Evolutionary conservation across 208 protist species (phyloP).

Genomic region (Trypanosoma melophagium): DNA sequence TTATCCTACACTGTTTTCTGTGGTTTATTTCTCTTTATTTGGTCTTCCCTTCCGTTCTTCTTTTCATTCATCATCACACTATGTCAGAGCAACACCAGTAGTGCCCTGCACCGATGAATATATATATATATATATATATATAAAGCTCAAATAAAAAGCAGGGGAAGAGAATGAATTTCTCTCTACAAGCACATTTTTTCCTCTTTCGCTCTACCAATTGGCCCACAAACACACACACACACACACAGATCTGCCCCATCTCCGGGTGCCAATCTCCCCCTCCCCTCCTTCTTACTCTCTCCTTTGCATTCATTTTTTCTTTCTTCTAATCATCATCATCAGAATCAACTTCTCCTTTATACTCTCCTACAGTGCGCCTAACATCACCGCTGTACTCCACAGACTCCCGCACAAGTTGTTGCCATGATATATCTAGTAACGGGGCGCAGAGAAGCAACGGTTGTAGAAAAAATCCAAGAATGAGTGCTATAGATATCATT

Average conservation of each 20-base stretch:
- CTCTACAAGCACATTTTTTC: not conserved
- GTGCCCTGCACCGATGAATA: too few species aligned
- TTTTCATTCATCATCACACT: not conserved
- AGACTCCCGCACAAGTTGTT: slow-evolving; percentile 27
- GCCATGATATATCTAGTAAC: slow-evolving; percentile 3
- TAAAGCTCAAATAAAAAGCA: too few species aligned
- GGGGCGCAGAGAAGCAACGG: not conserved
- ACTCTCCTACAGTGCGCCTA: slow-evolving; percentile 26
- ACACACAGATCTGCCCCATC: not conserved
- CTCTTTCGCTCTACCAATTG: not conserved
- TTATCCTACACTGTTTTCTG: not conserved
- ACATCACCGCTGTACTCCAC: slow-evolving; percentile 24
- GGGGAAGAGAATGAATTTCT: too few species aligned
- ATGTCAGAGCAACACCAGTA: too few species aligned
- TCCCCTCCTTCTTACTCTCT: not conserved
- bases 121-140: too few species aligned
- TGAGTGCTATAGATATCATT: slow-evolving; percentile 15
- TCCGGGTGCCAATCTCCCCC: not conserved
- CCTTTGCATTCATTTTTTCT: not conserved
- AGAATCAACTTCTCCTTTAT: slow-evolving; percentile 6
- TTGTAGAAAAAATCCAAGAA: slow-evolving; percentile 7
- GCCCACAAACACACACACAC: not conserved
- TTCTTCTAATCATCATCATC: slow-evolving; percentile 2
- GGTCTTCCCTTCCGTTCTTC: slow-evolving; percentile 2
- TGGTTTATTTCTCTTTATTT: not conserved